Evolutionary conservation across 768 basidiomycete genomes (phyloP).

Genomic region (Boletus rex-veris): DNA sequence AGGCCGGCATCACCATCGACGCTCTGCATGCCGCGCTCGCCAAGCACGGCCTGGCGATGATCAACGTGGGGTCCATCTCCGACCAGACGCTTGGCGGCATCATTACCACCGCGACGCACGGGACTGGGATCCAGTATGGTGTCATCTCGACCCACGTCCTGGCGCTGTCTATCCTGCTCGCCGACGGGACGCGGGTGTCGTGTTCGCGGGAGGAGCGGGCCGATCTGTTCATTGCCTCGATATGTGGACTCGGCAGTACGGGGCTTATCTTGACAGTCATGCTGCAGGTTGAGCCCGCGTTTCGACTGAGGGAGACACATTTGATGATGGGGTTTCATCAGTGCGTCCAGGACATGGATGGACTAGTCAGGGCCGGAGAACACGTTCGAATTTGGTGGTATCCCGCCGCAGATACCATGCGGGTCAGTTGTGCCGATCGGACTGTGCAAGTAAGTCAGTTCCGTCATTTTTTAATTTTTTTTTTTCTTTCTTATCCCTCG

Average conservation of each 20-base stretch:
- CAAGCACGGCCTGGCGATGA: constrained; percentile 73
- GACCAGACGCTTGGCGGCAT: constrained; percentile 94
- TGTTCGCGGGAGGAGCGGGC: constrained; percentile 61
- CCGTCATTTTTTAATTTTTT: not conserved
- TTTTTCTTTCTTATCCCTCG: not conserved
- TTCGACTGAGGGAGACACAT: constrained; percentile 73
- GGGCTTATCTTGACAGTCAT: constrained; percentile 81
- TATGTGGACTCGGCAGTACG: constrained; percentile 89
- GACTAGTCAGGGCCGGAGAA: constrained; percentile 61
- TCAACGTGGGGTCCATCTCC: constrained; percentile 92
- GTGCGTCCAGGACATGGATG: constrained; percentile 55
- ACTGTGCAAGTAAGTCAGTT: constrained; percentile 63
- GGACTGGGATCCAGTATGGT: constrained; percentile 74
- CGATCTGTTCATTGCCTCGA: constrained; percentile 84
- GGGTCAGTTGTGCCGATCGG: constrained; percentile 71
- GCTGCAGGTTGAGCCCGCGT: constrained; percentile 77
- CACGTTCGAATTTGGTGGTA: constrained; percentile 98
- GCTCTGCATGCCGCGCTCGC: constrained; percentile 68
- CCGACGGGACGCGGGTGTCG: constrained; percentile 65
- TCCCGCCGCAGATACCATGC: constrained; percentile 69
- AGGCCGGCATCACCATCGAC: constrained; percentile 78
- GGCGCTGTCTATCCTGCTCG: constrained; percentile 70
- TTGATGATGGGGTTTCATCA: constrained; percentile 59
- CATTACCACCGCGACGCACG: constrained; percentile 93
- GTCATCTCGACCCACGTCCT: constrained; percentile 81